Base-by-base conservation (phyloP, 768 basidiomycete genomes). In the Panaeolus papilionaceus region DNA sequence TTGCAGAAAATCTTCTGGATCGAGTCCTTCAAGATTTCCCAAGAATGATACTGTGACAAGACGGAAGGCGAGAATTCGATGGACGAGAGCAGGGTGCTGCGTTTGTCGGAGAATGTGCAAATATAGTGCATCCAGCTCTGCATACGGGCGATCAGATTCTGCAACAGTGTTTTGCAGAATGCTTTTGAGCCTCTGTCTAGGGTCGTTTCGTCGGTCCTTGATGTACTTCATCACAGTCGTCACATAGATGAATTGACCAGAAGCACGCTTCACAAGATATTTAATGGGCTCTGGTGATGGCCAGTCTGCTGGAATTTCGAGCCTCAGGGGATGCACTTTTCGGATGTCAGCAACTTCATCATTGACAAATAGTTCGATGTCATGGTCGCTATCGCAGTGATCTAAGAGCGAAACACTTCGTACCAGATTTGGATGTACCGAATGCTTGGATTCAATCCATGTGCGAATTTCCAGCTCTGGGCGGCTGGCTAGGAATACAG, bases 181-280 rank as follows among this genome's bases (percentile, higher is more conserved):
- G 11, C 23, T 7, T 26, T 64, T 42, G 12, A 71, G 64, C 23
- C 67, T 65, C 14, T 39, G 33, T 38, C 9, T 18, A 8, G 67
- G 70, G 20, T 64, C 20, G 62, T 68, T 54, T 14, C 61, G 40
- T 20, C 10, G 39, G 9, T 61, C 51, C 39, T 62, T 61, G 6
- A 71, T 18, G 38, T 61, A 68, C n/a, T 65, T 68, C 42, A 64
- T n/a, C 1, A 68, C 65, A 33, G 67, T 67, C 1, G 64, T 4
- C 2, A 64, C 66, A 45, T 67, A 69, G 14, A 69, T 66, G 23
- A 71, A 69, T 39, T 67, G 70, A 0, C 68, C 66, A 20, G 64
- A 66, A 1, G 68, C 64, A 7, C 64, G 63, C 11, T 42, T 14
- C 11, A 69, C 70, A 0, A 71, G n/a, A n/a, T n/a, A n/a, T n/a